phyloP scores from a whole-genome alignment of 2,329 filamentous ascomycete genomes.

The Helotiales sp. region DNA sequence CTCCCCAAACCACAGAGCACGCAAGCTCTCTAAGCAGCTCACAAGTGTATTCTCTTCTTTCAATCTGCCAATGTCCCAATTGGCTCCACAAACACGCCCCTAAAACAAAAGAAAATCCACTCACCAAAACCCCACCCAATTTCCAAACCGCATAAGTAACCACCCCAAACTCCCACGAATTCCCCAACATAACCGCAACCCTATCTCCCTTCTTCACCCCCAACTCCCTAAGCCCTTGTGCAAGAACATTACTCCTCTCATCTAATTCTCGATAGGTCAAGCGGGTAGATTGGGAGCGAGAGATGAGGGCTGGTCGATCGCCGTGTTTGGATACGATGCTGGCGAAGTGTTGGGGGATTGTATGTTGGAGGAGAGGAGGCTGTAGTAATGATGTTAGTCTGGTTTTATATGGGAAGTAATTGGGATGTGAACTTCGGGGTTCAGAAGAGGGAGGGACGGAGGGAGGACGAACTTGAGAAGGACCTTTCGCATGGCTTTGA shows the following conservation, averaged over 20 bases:
- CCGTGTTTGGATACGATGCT: conserved; percentile 63
- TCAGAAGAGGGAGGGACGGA: neutral
- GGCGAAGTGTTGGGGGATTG: conserved; percentile 72
- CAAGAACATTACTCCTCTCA: conserved; percentile 71
- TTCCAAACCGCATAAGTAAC: conserved; percentile 92
- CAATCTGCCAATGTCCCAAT: no score
- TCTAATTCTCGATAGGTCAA: conserved; percentile 79
- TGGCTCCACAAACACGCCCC: neutral
- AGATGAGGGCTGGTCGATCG: conserved; percentile 60
- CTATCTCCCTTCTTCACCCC: conserved; percentile 81
- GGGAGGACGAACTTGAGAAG: conserved; percentile 12
- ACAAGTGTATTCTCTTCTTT: no score
- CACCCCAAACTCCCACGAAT: conserved; percentile 78
- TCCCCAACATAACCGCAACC: conserved; percentile 84
- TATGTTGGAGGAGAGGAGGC: conserved; percentile 66
- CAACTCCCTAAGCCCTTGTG: conserved; percentile 64
- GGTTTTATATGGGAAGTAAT: neutral
- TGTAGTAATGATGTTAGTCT: conserved; percentile 35
- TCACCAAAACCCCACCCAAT: conserved; percentile 82
- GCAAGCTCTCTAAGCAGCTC: no score
- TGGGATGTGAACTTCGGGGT: neutral
- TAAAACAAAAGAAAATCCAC: conserved; percentile 2
- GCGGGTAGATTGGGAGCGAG: conserved; percentile 49
- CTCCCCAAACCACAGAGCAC: neutral
- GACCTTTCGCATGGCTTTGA: conserved; percentile 36